Evolutionary conservation across 352 stramenopile genomes (phyloP).

Genomic region (Phytophthora hibernalis): DNA sequence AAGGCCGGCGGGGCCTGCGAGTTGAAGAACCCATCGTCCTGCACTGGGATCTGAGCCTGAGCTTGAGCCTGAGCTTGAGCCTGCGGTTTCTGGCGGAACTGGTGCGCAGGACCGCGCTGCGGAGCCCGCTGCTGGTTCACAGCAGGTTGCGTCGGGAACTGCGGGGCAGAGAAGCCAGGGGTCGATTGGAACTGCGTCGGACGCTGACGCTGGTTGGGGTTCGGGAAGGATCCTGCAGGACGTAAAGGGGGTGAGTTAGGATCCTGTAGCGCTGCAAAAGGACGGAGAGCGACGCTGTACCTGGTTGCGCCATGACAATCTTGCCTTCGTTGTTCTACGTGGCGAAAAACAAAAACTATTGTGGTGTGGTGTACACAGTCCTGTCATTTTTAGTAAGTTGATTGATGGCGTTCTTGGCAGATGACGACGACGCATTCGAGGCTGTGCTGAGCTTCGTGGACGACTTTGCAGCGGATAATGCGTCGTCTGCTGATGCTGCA

Average conservation of each 20-base stretch:
- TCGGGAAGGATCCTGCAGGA: slow-evolving; percentile 64
- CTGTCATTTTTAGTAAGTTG: not conserved
- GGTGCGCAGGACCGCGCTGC: slow-evolving; percentile 52
- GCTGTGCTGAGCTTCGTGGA: slow-evolving; percentile 44
- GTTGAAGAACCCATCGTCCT: slow-evolving; percentile 44
- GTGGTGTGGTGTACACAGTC: slow-evolving; percentile 17
- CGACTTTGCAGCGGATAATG: slow-evolving; percentile 9
- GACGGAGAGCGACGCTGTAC: slow-evolving; percentile 3
- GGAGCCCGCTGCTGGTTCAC: slow-evolving; percentile 46
- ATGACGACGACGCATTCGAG: slow-evolving; percentile 35
- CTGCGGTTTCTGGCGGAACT: slow-evolving; percentile 57
- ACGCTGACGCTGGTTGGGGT: slow-evolving; percentile 60
- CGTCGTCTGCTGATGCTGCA: not conserved
- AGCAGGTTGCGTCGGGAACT: slow-evolving; percentile 47
- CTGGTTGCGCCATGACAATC: slow-evolving; percentile 44
- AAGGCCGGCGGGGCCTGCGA: slow-evolving; percentile 32
- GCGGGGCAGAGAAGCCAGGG: slow-evolving; percentile 32
- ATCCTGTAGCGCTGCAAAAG: not conserved
- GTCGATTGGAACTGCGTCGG: slow-evolving; percentile 37
- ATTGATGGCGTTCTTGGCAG: slow-evolving; percentile 31
- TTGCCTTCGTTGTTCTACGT: slow-evolving; percentile 19
- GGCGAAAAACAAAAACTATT: slow-evolving; percentile 14
- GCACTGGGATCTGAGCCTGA: slow-evolving; percentile 2
- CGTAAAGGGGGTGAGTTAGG: slow-evolving; percentile 2
- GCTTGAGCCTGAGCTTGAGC: slow-evolving; percentile 1